A percentile compares a stretch with the other conserved stretches of the same genome.
Conservation (phyloP, 441 rosid genomes). For the Populus tomentosa region DNA sequence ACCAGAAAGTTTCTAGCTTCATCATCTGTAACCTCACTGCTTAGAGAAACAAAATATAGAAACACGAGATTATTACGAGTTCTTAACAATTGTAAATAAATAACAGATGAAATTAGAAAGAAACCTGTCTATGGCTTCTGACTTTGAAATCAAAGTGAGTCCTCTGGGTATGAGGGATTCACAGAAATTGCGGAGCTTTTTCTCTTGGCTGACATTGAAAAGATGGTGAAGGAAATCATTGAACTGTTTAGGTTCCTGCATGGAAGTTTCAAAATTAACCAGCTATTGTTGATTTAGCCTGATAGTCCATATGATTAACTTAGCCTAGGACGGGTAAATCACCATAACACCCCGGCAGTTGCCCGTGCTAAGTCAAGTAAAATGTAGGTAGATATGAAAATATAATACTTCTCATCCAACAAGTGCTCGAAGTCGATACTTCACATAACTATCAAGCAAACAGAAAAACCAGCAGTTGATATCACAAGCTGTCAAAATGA, state of each 20-base stretch:
- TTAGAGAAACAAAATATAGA: slow-evolving; percentile 10
- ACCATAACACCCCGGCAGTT: background rate
- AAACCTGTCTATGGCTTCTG: slow-evolving; percentile 89
- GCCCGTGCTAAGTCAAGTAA: background rate
- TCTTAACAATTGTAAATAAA: background rate
- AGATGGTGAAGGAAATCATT: slow-evolving; percentile 56
- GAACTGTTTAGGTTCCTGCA: slow-evolving; percentile 84
- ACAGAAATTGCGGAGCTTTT: slow-evolving; percentile 36
- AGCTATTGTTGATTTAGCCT: background rate
- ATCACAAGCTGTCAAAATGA: background rate
- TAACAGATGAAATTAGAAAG: background rate
- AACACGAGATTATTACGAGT: background rate
- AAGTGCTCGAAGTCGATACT: background rate
- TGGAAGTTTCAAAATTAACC: background rate
- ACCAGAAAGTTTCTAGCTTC: slow-evolving; percentile 45
- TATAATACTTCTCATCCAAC: background rate
- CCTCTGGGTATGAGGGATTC: slow-evolving; percentile 45
- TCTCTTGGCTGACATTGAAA: slow-evolving; percentile 37
- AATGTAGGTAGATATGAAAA: background rate
- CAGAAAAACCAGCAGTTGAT: background rate
- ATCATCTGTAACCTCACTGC: slow-evolving; percentile 68
- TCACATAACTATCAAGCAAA: background rate
- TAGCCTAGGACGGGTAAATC: background rate
- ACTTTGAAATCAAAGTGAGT: slow-evolving; percentile 62
- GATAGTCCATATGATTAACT: background rate